Evolutionary conservation across 768 basidiomycete genomes (phyloP).

Genomic region (Arthromyces matolae): DNA sequence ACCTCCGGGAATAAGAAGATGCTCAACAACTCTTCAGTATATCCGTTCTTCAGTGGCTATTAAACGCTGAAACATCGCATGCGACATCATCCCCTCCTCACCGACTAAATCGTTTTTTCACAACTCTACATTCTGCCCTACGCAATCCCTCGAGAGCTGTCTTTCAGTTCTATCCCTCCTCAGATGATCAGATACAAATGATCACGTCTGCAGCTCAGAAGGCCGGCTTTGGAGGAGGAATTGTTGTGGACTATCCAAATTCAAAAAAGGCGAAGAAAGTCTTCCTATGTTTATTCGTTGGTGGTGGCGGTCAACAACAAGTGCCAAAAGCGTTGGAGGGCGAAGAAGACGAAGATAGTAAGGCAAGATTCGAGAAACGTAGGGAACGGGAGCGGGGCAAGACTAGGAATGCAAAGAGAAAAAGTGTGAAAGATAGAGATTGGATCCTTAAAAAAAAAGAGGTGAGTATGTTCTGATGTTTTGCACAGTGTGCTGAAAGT

Average conservation of each 20-base stretch:
- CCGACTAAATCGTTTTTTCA: conserved; percentile 86
- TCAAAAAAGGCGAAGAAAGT: conserved; percentile 94
- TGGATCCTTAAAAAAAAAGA: conserved; percentile 99
- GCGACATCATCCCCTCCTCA: conserved; percentile 87
- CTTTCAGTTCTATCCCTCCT: conserved; percentile 94
- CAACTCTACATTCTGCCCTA: conserved; percentile 82
- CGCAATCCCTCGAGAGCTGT: conserved; percentile 83
- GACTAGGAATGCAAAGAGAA: conserved; percentile 64
- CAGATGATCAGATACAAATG: conserved; percentile 94
- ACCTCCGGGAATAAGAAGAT: not conserved
- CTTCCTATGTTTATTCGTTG: conserved; percentile 90
- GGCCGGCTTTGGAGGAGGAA: conserved; percentile 94
- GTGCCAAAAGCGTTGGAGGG: conserved; percentile 77
- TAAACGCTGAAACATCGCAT: conserved; percentile 92
- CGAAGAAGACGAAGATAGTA: conserved; percentile 53
- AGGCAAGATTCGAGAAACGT: conserved; percentile 72
- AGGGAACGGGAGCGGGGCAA: conserved; percentile 62
- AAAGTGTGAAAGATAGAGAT: conserved; percentile 69
- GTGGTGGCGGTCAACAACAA: conserved; percentile 64
- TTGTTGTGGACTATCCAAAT: conserved; percentile 97
- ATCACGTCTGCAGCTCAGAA: conserved; percentile 91
- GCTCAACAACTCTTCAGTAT: conserved; percentile 50
- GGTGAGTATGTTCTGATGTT: conserved; percentile 37
- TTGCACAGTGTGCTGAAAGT: conserved; percentile 1
- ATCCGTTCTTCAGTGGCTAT: conserved; percentile 97